A percentile compares a stretch with the other conserved stretches of the same genome.
phyloP scores from a whole-genome alignment of 2,329 filamentous ascomycete species.

The Geosmithia putterillii region DNA sequence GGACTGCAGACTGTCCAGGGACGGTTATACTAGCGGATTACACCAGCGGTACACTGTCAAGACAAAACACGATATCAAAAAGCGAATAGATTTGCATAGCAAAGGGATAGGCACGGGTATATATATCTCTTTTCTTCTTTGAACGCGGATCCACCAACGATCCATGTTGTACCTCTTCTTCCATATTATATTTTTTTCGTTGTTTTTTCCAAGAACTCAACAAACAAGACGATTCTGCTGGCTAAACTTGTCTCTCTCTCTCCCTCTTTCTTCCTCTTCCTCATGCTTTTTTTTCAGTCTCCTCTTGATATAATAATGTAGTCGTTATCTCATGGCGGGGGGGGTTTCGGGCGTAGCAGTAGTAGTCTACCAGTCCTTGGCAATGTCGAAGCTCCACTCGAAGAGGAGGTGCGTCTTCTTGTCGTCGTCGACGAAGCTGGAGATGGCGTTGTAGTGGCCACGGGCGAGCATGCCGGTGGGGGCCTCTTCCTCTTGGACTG shows the following conservation, averaged over 20 bases:
- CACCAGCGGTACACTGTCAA: too few relatives aligned
- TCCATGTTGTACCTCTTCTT: background rate
- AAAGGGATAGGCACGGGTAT: background rate
- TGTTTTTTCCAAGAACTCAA: background rate
- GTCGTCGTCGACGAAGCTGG: slow-evolving; percentile 92
- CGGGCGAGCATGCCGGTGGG: slow-evolving; percentile 83
- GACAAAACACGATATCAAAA: too few relatives aligned
- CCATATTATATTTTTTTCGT: background rate
- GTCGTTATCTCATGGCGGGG: background rate
- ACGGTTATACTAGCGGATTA: too few relatives aligned
- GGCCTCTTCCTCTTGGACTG: slow-evolving; percentile 84
- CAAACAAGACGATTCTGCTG: background rate
- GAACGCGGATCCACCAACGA: too few relatives aligned
- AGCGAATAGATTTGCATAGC: slow-evolving; percentile 1
- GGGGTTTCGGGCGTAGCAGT: background rate
- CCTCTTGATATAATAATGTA: slow-evolving; percentile 1
- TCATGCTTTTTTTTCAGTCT: background rate
- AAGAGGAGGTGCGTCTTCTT: slow-evolving; percentile 82
- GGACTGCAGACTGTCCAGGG: too few relatives aligned
- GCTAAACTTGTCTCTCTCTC: background rate
- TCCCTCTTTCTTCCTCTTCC: background rate
- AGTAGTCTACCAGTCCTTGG: slow-evolving; percentile 73
- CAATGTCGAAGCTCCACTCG: slow-evolving; percentile 92
- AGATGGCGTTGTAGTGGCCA: slow-evolving; percentile 80
- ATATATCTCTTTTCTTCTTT: too few relatives aligned